These are phyloP conservation scores for Boletus edulis DNA, from an alignment of 768 basidiomycete genomes.

Conservation along the genomic window DNA sequence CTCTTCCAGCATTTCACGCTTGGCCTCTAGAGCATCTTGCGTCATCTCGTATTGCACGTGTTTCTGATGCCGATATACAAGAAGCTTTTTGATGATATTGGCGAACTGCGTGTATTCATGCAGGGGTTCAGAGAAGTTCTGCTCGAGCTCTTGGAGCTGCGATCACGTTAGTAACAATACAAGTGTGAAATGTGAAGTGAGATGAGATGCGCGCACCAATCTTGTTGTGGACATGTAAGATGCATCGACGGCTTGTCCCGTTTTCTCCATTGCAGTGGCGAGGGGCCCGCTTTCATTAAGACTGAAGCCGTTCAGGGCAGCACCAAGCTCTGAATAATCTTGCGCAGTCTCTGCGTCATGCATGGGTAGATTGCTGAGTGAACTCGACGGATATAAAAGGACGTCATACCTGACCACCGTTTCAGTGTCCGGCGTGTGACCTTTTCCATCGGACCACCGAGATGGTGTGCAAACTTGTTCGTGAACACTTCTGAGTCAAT, in stretches of 20 bases:
- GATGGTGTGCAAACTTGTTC: conserved; percentile 89
- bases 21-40: conserved; percentile 82
- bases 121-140: conserved; percentile 92
- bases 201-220: conserved; percentile 52
- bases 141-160: conserved; percentile 91
- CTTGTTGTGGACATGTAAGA: conserved; percentile 92
- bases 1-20: conserved; percentile 81
- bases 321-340: conserved; percentile 89
- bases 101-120: conserved; percentile 97
- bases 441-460: conserved; percentile 93
- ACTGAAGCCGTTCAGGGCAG: conserved; percentile 89
- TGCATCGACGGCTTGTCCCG: conserved; percentile 93
- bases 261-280: conserved; percentile 89
- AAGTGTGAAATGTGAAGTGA: conserved; percentile 1
- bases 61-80: conserved; percentile 95
- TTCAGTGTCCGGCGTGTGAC: conserved; percentile 90
- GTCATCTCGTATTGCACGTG: conserved; percentile 98
- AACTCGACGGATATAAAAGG: neutral
- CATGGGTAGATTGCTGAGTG: conserved; percentile 1
- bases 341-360: conserved; percentile 63
- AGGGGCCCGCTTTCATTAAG: conserved; percentile 76
- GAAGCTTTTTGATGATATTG: conserved; percentile 88
- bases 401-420: conserved; percentile 82
- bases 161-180: conserved; percentile 7
- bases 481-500: conserved; percentile 96